These are phyloP conservation scores for Gnetum montanum DNA, from an alignment of 75 land plant species.

Conservation along the genomic window DNA sequence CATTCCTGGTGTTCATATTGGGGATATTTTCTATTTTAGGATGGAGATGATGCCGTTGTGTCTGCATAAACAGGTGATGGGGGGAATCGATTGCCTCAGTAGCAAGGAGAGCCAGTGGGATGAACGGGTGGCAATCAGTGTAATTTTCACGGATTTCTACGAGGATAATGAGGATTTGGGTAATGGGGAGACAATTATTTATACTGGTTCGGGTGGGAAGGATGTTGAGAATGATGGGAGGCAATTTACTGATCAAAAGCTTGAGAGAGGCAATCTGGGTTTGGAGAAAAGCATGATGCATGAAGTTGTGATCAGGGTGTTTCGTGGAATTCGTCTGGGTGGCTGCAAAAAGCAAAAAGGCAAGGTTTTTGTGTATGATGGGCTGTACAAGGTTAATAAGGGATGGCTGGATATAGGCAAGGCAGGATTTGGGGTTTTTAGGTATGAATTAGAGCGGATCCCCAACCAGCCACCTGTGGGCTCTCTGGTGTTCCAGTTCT, in stretches of 20 bases:
- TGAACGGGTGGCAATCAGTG: too few relatives aligned
- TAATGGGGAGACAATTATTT: neutral
- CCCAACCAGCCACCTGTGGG: constrained; percentile 59
- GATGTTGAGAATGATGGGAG: constrained; percentile 2
- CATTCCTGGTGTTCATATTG: too few relatives aligned
- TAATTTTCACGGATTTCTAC: too few relatives aligned
- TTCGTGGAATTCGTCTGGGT: constrained; percentile 38
- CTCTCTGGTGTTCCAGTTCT: constrained; percentile 21
- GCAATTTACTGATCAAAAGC: constrained; percentile 51
- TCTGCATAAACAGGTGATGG: too few relatives aligned
- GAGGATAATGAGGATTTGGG: too few relatives aligned
- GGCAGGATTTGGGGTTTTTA: constrained; percentile 45
- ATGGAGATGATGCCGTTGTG: too few relatives aligned
- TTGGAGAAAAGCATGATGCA: constrained; percentile 41
- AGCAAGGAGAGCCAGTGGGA: too few relatives aligned
- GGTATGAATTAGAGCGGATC: constrained; percentile 42
- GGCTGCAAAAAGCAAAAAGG: constrained; percentile 19
- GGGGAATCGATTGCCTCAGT: too few relatives aligned
- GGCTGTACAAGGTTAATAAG: constrained; percentile 50
- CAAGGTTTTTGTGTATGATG: constrained; percentile 63
- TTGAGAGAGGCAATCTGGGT: constrained; percentile 74
- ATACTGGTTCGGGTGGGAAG: constrained; percentile 50
- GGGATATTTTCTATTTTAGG: too few relatives aligned
- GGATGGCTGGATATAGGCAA: constrained; percentile 50
- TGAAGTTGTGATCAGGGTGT: constrained; percentile 40